phyloP scores from a whole-genome alignment of 2,329 filamentous ascomycete genomes.

The Helotiales sp. region DNA sequence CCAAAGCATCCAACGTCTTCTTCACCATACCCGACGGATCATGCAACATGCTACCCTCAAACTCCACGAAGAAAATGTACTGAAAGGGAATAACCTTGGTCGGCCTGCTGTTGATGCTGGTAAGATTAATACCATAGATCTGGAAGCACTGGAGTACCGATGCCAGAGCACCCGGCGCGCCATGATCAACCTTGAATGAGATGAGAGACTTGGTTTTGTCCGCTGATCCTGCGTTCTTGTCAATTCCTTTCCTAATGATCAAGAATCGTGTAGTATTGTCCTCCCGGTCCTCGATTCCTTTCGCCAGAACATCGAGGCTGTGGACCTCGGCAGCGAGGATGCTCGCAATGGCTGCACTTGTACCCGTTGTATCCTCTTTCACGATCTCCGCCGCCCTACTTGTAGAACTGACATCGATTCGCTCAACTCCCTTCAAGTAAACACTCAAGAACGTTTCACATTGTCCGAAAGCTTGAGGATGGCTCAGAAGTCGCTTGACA shows the following conservation, averaged over 20 bases:
- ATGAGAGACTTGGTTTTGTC: slow-evolving; percentile 70
- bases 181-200: slow-evolving; percentile 82
- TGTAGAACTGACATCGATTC: slow-evolving; percentile 84
- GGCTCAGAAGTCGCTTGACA: slow-evolving; percentile 82
- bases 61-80: slow-evolving; percentile 95
- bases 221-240: slow-evolving; percentile 26
- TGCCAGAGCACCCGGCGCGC: slow-evolving; percentile 79
- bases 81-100: slow-evolving; percentile 78
- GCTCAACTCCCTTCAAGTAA: slow-evolving; percentile 75
- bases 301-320: slow-evolving; percentile 70
- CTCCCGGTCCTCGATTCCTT: slow-evolving; percentile 71
- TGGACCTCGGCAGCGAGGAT: slow-evolving; percentile 72
- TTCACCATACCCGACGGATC: slow-evolving; percentile 64
- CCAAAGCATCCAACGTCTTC: slow-evolving; percentile 63
- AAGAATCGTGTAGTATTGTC: slow-evolving; percentile 85
- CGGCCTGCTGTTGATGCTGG: slow-evolving; percentile 87
- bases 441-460: slow-evolving; percentile 76
- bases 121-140: slow-evolving; percentile 75
- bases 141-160: slow-evolving; percentile 81
- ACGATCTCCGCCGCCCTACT: slow-evolving; percentile 83
- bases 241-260: slow-evolving; percentile 54
- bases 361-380: slow-evolving; percentile 59
- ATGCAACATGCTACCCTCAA: slow-evolving; percentile 64
- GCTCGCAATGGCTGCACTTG: slow-evolving; percentile 79
- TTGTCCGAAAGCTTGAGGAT: slow-evolving; percentile 95